Evolutionary conservation across 305 asterid genomes (phyloP).

Genomic region (Fraxinus platypoda): DNA sequence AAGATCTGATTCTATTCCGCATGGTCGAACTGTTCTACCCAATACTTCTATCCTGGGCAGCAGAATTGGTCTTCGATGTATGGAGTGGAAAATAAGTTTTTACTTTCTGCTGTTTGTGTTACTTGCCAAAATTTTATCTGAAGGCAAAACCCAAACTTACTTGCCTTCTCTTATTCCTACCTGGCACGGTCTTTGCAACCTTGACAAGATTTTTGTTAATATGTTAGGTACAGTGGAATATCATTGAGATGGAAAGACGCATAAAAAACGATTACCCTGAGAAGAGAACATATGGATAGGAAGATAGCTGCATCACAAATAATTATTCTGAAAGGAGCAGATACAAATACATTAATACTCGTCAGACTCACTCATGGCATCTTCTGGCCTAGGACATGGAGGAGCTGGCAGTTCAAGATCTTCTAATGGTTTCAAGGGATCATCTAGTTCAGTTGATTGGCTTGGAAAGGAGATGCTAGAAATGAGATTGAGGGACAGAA

Average conservation of each 20-base stretch:
- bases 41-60: neutral
- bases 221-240: slow-evolving; percentile 39
- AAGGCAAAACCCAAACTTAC: neutral
- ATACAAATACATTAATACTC: slow-evolving; percentile 33
- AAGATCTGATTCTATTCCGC: neutral
- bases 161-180: slow-evolving; percentile 17
- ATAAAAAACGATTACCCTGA: slow-evolving; percentile 24
- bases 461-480: slow-evolving; percentile 95
- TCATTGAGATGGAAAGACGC: slow-evolving; percentile 40
- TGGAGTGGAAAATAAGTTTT: slow-evolving; percentile 4
- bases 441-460: slow-evolving; percentile 97
- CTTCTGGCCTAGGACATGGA: slow-evolving; percentile 82
- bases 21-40: neutral
- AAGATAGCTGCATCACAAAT: slow-evolving; percentile 24
- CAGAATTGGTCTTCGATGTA: slow-evolving; percentile 1
- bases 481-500: slow-evolving; percentile 84
- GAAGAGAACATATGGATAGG: slow-evolving; percentile 28
- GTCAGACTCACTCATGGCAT: slow-evolving; percentile 62
- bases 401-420: slow-evolving; percentile 98
- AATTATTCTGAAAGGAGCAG: slow-evolving; percentile 29
- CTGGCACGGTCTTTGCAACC: slow-evolving; percentile 12
- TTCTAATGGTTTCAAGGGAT: slow-evolving; percentile 78
- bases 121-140: slow-evolving; percentile 2
- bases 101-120: slow-evolving; percentile 3
- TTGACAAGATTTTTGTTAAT: slow-evolving; percentile 22